Percentiles rank a stretch among this genome's conserved stretches.
Evolutionary conservation across 108 stramenopile species (phyloP).

Genomic region (Epithemia pelagica): DNA sequence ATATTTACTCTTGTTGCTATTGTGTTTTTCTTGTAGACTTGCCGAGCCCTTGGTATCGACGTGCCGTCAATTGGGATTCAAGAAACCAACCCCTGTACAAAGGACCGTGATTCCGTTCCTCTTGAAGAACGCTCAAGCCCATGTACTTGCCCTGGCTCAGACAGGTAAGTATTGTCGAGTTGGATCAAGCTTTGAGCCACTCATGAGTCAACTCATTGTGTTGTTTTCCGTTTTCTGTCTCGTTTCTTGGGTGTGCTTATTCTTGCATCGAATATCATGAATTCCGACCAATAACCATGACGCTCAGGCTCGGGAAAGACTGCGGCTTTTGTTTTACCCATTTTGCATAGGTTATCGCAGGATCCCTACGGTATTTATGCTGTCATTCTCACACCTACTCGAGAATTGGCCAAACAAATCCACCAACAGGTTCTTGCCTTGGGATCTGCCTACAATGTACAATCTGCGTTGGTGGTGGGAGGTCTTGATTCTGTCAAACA

Average conservation of each 20-base stretch:
- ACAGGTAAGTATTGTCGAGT: constrained; percentile 17
- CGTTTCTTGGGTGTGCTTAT: no score
- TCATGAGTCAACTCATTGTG: no score
- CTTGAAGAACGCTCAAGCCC: constrained; percentile 32
- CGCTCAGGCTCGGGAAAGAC: constrained; percentile 90
- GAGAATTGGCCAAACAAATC: constrained; percentile 97
- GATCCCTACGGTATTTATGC: constrained; percentile 93
- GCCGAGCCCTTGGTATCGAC: constrained; percentile 57
- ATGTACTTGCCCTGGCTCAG: constrained; percentile 65
- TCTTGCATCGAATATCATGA: no score
- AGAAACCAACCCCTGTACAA: constrained; percentile 65
- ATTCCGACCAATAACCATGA: no score
- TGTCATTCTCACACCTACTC: constrained; percentile 87
- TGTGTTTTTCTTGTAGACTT: constrained; percentile 12
- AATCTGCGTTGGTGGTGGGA: constrained; percentile 81
- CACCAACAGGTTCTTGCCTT: constrained; percentile 89
- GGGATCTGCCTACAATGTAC: constrained; percentile 74
- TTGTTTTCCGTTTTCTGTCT: no score
- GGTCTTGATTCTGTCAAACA: constrained; percentile 84
- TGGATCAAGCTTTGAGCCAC: no score
- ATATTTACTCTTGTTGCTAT: no score
- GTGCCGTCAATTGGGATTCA: constrained; percentile 59
- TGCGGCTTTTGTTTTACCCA: constrained; percentile 87
- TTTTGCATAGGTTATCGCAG: constrained; percentile 71
- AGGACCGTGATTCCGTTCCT: constrained; percentile 62